phyloP scores from a whole-genome alignment of 1,284 basidiomycete genomes.

The Testicularia cyperi region DNA sequence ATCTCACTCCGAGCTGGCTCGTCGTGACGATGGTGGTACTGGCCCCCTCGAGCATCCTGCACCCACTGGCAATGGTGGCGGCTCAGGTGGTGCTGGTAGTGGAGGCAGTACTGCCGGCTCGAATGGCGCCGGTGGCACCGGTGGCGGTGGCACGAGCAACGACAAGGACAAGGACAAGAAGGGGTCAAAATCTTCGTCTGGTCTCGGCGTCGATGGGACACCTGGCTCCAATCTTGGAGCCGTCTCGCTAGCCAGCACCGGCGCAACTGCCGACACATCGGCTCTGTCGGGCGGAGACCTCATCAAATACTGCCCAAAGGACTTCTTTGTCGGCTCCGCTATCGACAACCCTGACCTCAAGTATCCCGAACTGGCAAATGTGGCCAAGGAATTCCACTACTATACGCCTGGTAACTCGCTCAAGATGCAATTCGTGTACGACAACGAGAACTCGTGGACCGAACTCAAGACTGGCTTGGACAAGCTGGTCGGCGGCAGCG shows the following conservation, averaged over 20 bases:
- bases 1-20: not conserved
- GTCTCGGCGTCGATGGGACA: not conserved
- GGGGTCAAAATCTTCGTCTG: too few species aligned
- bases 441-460: slow-evolving; percentile 19
- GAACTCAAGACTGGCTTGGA: slow-evolving; percentile 15
- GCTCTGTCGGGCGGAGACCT: slow-evolving; percentile 26
- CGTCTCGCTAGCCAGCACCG: too few species aligned
- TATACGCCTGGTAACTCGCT: slow-evolving; percentile 20
- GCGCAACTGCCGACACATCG: slow-evolving; percentile 16
- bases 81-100: not conserved
- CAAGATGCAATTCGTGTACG: slow-evolving; percentile 25
- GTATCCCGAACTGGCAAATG: slow-evolving; percentile 4
- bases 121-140: not conserved
- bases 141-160: not conserved
- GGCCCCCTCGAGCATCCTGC: not conserved
- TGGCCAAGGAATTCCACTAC: slow-evolving; percentile 16
- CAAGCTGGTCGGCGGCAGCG: slow-evolving; percentile 2
- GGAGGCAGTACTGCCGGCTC: not conserved
- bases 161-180: too few species aligned
- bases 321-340: slow-evolving; percentile 23
- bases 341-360: slow-evolving; percentile 29
- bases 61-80: not conserved
- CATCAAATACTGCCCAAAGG: slow-evolving; percentile 6
- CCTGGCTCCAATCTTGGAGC: not conserved
- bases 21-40: slow-evolving; percentile 1